These are phyloP conservation scores for Quercus parvula DNA, from an alignment of 306 rosid genomes.

Conservation along the genomic window DNA sequence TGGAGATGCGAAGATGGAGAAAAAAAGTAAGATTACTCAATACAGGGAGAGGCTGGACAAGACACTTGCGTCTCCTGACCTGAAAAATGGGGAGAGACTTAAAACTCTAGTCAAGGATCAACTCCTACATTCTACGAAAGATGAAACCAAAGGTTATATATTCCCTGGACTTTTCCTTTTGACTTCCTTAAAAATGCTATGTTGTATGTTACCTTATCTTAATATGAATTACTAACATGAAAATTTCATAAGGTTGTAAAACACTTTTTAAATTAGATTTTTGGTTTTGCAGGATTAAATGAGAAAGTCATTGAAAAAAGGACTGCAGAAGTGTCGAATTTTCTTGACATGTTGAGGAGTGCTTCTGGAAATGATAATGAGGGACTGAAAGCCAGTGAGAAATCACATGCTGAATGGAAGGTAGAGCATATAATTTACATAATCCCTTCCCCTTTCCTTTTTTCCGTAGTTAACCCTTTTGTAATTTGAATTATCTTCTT, in stretches of 20 bases:
- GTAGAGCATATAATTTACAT: conserved; percentile 41
- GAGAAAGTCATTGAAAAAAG: conserved; percentile 46
- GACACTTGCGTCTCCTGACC: conserved; percentile 69
- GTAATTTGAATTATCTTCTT: background rate
- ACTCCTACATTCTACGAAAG: conserved; percentile 39
- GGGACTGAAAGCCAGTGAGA: conserved; percentile 26
- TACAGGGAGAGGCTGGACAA: conserved; percentile 77
- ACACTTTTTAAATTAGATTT: conserved; percentile 10
- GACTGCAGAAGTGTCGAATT: conserved; percentile 58
- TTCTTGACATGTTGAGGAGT: conserved; percentile 88
- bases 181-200: conserved; percentile 3
- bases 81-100: conserved; percentile 47
- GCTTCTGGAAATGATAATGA: conserved; percentile 39
- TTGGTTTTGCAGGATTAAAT: conserved; percentile 43
- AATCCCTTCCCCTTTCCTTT: background rate
- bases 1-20: conserved; percentile 55
- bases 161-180: conserved; percentile 9
- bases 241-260: background rate
- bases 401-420: conserved; percentile 68
- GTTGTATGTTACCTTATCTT: background rate
- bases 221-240: background rate
- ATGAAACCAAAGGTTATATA: conserved; percentile 50
- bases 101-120: conserved; percentile 62
- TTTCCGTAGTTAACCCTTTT: background rate
- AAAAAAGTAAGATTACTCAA: conserved; percentile 50